phyloP scores from a whole-genome alignment of 2,329 filamentous ascomycete genomes.

The Beauveria sp. region DNA sequence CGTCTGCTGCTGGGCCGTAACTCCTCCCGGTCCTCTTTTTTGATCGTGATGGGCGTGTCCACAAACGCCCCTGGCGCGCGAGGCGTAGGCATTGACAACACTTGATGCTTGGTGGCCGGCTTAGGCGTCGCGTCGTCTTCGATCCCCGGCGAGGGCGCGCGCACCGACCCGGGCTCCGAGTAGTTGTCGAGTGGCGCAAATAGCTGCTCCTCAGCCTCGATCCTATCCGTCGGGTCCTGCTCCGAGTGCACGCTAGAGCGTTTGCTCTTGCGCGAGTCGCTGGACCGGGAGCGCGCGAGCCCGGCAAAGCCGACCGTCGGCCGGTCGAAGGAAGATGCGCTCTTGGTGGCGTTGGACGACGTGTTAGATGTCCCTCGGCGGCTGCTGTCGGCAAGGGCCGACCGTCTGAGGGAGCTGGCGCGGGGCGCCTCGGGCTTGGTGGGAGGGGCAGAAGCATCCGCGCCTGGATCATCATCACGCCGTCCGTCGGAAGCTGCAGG shows the following conservation, averaged over 20 bases:
- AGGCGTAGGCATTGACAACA: constrained; percentile 43
- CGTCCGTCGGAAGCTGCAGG: constrained; percentile 26
- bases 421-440: background rate
- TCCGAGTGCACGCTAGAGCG: constrained; percentile 43
- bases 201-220: constrained; percentile 47
- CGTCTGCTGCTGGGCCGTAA: background rate
- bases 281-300: constrained; percentile 34
- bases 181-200: constrained; percentile 48
- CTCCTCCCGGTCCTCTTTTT: constrained; percentile 21
- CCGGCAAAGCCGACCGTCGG: constrained; percentile 41
- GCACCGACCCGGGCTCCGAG: constrained; percentile 47
- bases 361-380: constrained; percentile 4
- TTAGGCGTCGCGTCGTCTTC: constrained; percentile 36
- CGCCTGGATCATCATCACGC: background rate
- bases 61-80: constrained; percentile 48
- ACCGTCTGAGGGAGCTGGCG: constrained; percentile 8
- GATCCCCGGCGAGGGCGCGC: constrained; percentile 37
- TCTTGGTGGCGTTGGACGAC: constrained; percentile 6
- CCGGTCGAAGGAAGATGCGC: constrained; percentile 15
- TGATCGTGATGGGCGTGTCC: constrained; percentile 45
- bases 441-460: background rate
- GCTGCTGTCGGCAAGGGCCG: background rate
- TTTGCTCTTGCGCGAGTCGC: constrained; percentile 41
- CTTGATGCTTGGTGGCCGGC: constrained; percentile 32
- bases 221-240: constrained; percentile 46